phyloP scores from a whole-genome alignment of 441 rosid species.

The Dalechampia spathulata region DNA sequence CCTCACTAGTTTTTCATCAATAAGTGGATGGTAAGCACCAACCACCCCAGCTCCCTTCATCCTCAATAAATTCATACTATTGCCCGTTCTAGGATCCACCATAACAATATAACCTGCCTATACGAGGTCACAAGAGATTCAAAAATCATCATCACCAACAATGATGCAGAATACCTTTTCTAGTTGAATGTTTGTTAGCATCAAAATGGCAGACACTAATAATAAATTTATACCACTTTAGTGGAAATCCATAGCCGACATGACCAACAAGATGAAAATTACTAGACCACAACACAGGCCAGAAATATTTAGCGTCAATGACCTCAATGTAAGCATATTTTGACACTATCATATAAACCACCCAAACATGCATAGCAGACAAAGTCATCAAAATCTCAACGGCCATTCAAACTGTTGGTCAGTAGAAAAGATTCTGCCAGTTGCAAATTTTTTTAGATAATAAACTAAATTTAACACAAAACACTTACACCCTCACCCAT shows the following conservation, averaged over 20 bases:
- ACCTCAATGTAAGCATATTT: no score
- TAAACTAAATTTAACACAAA: no score
- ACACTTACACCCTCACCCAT: background rate
- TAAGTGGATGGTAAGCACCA: conserved; percentile 71
- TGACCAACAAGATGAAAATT: no score
- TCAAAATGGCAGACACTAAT: background rate
- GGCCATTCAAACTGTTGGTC: no score
- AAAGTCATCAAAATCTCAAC: no score
- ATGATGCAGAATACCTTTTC: background rate
- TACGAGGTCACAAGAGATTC: background rate
- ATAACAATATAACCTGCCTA: conserved; percentile 93
- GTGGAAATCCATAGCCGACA: background rate
- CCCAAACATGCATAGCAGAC: no score
- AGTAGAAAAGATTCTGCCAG: no score
- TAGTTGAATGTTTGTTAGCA: background rate
- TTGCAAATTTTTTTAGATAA: no score
- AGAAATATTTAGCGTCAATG: no score
- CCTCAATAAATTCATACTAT: conserved; percentile 52
- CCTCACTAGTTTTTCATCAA: conserved; percentile 50
- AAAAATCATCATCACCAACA: background rate
- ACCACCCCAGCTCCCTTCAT: conserved; percentile 72
- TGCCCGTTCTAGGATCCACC: conserved; percentile 60
- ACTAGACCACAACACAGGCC: no score
- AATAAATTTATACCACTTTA: background rate
- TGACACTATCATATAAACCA: no score